Evolutionary conservation across 2,329 filamentous ascomycete genomes (phyloP).

Genomic region (Blumeriella jaapii): DNA sequence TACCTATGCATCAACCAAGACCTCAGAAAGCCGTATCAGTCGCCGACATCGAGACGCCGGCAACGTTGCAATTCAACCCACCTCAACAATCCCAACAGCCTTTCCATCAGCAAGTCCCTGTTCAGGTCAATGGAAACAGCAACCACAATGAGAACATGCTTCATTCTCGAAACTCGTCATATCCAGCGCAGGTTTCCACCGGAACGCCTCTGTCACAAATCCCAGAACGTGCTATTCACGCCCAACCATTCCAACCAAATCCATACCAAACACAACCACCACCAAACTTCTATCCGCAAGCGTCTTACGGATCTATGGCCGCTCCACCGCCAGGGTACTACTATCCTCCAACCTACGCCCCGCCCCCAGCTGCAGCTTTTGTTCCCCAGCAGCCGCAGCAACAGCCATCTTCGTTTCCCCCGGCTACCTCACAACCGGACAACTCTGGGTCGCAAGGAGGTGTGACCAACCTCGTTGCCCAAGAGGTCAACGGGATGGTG

Average conservation of each 20-base stretch:
- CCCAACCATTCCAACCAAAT: constrained; percentile 76
- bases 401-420: constrained; percentile 19
- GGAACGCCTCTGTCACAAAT: constrained; percentile 84
- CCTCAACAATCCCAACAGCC: constrained; percentile 65
- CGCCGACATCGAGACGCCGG: constrained; percentile 79
- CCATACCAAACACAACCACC: constrained; percentile 43
- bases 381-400: constrained; percentile 23
- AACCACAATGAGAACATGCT: constrained; percentile 39
- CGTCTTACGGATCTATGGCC: constrained; percentile 43
- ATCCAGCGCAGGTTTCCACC: constrained; percentile 57
- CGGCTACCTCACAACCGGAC: constrained; percentile 26
- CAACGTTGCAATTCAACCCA: constrained; percentile 39
- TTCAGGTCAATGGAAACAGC: constrained; percentile 51
- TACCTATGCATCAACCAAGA: constrained; percentile 84
- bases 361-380: constrained; percentile 24
- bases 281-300: constrained; percentile 42
- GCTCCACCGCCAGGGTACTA: constrained; percentile 53
- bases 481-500: constrained; percentile 91
- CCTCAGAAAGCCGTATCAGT: constrained; percentile 92
- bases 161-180: constrained; percentile 57
- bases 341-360: constrained; percentile 45
- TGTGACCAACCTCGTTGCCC: constrained; percentile 55
- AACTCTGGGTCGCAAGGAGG: constrained; percentile 33
- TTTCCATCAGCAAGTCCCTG: constrained; percentile 89
- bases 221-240: constrained; percentile 83